These are phyloP conservation scores for Spongiforma sp. DNA, from an alignment of 1,284 basidiomycete species.

Conservation along the genomic window DNA sequence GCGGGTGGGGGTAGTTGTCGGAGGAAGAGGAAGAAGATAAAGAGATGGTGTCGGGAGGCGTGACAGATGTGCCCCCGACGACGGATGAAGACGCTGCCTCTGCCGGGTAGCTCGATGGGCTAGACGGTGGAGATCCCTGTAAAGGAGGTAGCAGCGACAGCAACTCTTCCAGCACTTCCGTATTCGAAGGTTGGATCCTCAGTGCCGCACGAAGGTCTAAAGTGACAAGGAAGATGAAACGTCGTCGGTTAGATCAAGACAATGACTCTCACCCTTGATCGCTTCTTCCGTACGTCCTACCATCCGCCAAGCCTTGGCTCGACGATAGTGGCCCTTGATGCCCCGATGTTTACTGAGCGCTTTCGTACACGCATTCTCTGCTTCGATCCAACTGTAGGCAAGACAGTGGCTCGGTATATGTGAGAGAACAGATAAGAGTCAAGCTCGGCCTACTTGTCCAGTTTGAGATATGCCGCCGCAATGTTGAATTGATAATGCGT, in stretches of 20 bases:
- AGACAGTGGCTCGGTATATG: conserved; percentile 18
- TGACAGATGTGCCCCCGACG: conserved; percentile 19
- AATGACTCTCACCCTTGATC: conserved; percentile 54
- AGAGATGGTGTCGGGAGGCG: no score
- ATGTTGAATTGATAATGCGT: conserved; percentile 76
- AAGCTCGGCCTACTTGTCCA: conserved; percentile 55
- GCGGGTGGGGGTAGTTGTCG: no score
- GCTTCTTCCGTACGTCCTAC: conserved; percentile 63
- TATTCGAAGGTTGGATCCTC: conserved; percentile 61
- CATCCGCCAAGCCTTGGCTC: conserved; percentile 67
- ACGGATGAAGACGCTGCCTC: conserved; percentile 33
- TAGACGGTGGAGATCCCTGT: conserved; percentile 27
- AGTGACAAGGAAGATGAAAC: neutral
- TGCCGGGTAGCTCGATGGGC: conserved; percentile 22
- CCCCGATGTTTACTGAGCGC: conserved; percentile 66
- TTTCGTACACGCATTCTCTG: conserved; percentile 66
- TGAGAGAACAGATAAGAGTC: conserved; percentile 5
- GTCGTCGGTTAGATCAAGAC: neutral
- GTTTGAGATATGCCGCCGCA: conserved; percentile 70
- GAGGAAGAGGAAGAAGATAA: no score
- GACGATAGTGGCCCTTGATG: conserved; percentile 68
- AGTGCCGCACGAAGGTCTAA: conserved; percentile 64
- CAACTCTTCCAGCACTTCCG: conserved; percentile 62
- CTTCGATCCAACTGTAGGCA: conserved; percentile 63
- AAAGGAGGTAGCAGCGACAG: conserved; percentile 44